Base-by-base conservation (phyloP, 352 stramenopile species). In the Phytophthora europaea region DNA sequence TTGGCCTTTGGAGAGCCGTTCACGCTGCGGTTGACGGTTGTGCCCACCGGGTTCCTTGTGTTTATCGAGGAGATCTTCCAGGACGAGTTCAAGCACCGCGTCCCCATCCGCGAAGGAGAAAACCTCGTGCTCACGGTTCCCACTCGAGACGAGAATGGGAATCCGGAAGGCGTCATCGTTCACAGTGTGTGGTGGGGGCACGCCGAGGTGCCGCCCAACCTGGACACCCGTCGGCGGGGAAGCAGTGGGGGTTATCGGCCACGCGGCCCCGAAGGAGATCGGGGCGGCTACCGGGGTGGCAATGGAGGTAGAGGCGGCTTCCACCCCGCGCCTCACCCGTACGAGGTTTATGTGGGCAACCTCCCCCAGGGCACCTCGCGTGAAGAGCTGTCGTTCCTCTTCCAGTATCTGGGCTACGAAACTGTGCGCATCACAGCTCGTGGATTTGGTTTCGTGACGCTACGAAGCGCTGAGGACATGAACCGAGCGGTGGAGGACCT, bases 141-240 rank as follows among this genome's bases (percentile, higher is more conserved):
- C 1, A 92, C 86, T 15, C 83, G 84, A 47, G 89, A 95, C 61
- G 89, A 94, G 56, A 91, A 91, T 33, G 89, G 87, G 7, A 85
- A 87, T n/a, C 61, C 85, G 0, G 87, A 95, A 57, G 80, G 85
- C 9, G 82, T 95, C 10, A 74, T 91, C 38, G 80, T 95, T 31
- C 89, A 95, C 73, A 93, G 78, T 67, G 87, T 95, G 16, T 95
- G 89, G 89, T 95, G 89, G 89, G 89, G 89, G 12, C 89, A 95
- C 51, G 87, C 87, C 0, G 87, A 95, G 51, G 81, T 87, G 18
- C 85, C 85, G n/a, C 71, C 87, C 1, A 90, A 88, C n/a, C 70
- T 92, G 6, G 86, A 93, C 43, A 76, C 83, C 43, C 75, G 87
- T 74, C 76, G 81, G 12, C 82, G 82, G 6, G 79, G 76, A 47